Percentiles rank a stretch among this genome's conserved stretches.
Evolutionary conservation across 148 eudicot genomes (phyloP).

Genomic region (Nyssa sinensis): DNA sequence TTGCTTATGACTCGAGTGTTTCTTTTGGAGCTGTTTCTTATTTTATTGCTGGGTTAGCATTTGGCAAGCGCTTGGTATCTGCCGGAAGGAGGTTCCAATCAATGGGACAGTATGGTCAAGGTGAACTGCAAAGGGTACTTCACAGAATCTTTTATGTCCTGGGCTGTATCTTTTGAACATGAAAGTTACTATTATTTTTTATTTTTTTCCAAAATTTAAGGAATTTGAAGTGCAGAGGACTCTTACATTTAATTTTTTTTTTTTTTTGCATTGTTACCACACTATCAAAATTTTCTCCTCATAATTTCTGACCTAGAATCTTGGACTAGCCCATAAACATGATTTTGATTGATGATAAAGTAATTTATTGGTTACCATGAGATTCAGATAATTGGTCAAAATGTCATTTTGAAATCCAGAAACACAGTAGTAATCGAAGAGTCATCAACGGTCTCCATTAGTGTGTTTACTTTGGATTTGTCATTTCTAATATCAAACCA

Average conservation of each 20-base stretch:
- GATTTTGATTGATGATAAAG: neutral
- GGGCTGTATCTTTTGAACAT: neutral
- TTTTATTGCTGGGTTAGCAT: slow-evolving; percentile 45
- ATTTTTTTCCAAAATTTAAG: neutral
- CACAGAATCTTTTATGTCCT: slow-evolving; percentile 15
- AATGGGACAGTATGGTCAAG: slow-evolving; percentile 96
- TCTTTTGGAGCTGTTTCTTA: slow-evolving; percentile 15
- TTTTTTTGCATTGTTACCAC: neutral
- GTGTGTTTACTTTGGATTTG: neutral
- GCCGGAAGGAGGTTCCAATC: slow-evolving; percentile 92
- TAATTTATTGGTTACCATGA: neutral
- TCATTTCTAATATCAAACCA: neutral
- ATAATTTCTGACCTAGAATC: neutral
- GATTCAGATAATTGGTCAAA: neutral
- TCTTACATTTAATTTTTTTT: neutral
- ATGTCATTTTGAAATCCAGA: neutral
- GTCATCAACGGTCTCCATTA: neutral
- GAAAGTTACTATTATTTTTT: neutral
- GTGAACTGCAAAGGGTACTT: slow-evolving; percentile 83
- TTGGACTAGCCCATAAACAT: neutral
- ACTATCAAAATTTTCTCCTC: neutral
- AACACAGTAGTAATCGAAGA: neutral
- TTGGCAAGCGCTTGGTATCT: slow-evolving; percentile 82
- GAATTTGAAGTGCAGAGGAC: neutral
- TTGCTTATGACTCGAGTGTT: neutral